A percentile compares a stretch with the other conserved stretches of the same genome.
Conservation (phyloP, 306 rosid genomes). For the Fragaria ananassa region DNA sequence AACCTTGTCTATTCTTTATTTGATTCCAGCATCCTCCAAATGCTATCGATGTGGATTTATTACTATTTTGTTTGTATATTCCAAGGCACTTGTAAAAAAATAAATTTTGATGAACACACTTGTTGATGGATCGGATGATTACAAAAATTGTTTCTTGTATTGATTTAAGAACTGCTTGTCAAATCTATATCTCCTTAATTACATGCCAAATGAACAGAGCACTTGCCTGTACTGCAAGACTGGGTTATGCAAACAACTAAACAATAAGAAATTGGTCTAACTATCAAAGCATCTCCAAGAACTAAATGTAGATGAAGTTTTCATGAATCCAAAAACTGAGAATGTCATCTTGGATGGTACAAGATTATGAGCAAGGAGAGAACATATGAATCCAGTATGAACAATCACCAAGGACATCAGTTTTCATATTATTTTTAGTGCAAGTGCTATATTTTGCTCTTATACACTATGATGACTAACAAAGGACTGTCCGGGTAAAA, state of each 20-base stretch:
- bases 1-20: conserved; percentile 1
- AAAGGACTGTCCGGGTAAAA: neutral
- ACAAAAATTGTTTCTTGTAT: neutral
- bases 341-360: neutral
- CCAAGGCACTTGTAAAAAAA: neutral
- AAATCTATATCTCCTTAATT: neutral
- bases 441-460: neutral
- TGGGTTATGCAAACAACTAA: neutral
- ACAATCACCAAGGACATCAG: neutral
- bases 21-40: neutral
- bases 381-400: neutral
- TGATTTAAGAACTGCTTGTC: neutral
- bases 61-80: neutral
- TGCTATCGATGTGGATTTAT: neutral
- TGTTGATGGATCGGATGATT: neutral
- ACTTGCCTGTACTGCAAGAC: neutral
- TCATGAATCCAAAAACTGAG: neutral
- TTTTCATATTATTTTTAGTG: neutral
- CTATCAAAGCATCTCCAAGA: neutral
- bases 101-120: neutral
- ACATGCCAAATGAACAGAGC: no score
- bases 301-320: no score
- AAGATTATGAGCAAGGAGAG: neutral
- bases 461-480: no score
- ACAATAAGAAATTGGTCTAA: neutral